Evolutionary conservation across 1,284 basidiomycete species (phyloP), one percentile per base, ranked within the genome.

Genomic region (Blastosporella zonata): DNA sequence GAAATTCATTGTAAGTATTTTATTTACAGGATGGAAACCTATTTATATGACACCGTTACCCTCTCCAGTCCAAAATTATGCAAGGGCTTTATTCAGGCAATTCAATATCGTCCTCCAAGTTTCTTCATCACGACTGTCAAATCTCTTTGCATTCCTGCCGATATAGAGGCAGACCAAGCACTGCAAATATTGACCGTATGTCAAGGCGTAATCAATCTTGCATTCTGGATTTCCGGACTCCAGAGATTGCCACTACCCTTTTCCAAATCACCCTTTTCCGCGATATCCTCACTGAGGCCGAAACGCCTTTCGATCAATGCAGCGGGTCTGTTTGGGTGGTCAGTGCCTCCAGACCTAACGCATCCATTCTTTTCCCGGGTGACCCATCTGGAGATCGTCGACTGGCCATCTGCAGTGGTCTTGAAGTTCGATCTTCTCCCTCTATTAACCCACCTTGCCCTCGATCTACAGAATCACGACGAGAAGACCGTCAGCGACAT

Each of bases 341-440:
- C 22, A 8, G 15, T 28, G 5, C 43, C 45, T 2, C 49, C 45
- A 8, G 47, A 57, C 25, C 53, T 59, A 25, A 37, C 43, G 15
- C 53, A 53, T n/a, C 52, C 57, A 3, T 55, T 59, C 28, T 60
- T 60, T 40, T 44, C 48, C 20, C 51, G 33, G 12, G 53, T 57
- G 0, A 57, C 54, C 1, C 55, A 56, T 39, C 39, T 60, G 13
- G 57, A 59, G 45, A 47, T 57, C 13, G 54, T 58, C 8, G 56
- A 58, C 38, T 58, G 54, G 53, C 50, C 50, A n/a, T 55, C 46
- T 41, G 44, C 48, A 21, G 33, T 43, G n/a, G 15, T 33, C 9
- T 43, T 46, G 1, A 44, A 36, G 33, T 50, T 52, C 31, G 47
- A 52, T n/a, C 46, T 41, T 21, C 54, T 58, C 6, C 53, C 56